Evolutionary conservation across 2,329 filamentous ascomycete genomes (phyloP).

Genomic region (Dactylellina drechsleri): DNA sequence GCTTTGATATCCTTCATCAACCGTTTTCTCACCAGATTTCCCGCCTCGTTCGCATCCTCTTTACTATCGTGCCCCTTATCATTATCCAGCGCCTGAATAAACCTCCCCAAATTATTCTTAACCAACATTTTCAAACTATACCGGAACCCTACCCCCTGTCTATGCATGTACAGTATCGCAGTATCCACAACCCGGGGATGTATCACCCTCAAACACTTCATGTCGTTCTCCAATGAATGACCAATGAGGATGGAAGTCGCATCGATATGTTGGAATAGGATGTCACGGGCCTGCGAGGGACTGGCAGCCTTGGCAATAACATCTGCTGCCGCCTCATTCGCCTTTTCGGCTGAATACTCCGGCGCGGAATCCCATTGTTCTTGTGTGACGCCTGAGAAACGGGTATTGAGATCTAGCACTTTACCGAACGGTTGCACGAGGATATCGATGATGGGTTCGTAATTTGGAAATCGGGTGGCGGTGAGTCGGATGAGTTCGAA

Average conservation of each 20-base stretch:
- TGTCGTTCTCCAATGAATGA: conserved; percentile 93
- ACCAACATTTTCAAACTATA: conserved; percentile 80
- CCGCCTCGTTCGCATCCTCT: conserved; percentile 89
- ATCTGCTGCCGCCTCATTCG: conserved; percentile 69
- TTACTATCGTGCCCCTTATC: conserved; percentile 83
- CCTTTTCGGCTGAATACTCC: conserved; percentile 61
- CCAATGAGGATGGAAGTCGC: conserved; percentile 86
- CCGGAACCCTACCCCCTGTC: conserved; percentile 77
- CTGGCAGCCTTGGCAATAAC: conserved; percentile 82
- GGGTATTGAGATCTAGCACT: conserved; percentile 88
- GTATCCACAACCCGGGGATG: conserved; percentile 89
- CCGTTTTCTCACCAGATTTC: conserved; percentile 80
- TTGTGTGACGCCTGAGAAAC: conserved; percentile 85
- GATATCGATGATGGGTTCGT: conserved; percentile 79
- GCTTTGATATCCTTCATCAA: conserved; percentile 63
- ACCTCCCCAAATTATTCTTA: conserved; percentile 73
- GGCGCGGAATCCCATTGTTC: conserved; percentile 77
- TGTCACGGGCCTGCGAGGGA: conserved; percentile 76
- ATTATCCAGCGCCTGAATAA: conserved; percentile 73
- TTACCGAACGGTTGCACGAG: conserved; percentile 85
- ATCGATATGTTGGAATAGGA: conserved; percentile 79
- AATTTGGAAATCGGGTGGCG: conserved; percentile 84
- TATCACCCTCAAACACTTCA: conserved; percentile 84
- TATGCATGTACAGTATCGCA: conserved; percentile 82
- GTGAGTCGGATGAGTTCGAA: conserved; percentile 91